Evolutionary conservation across 805 yeast species (phyloP).

Genomic region (Nakazawaea holstii): DNA sequence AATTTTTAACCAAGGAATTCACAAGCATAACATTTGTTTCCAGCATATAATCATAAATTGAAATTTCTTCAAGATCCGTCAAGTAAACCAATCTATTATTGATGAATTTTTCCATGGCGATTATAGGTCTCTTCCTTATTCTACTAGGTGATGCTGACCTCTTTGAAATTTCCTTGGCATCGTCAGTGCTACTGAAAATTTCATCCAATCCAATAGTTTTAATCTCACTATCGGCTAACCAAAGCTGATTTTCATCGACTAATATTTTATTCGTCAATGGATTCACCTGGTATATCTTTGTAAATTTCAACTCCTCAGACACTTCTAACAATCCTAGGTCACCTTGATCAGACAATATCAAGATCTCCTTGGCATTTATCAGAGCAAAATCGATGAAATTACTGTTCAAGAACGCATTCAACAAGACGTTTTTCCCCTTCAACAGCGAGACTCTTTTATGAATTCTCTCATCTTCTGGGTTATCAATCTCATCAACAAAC

Average conservation of each 20-base stretch:
- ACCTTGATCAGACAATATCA: constrained; percentile 28
- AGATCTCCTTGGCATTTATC: constrained; percentile 30
- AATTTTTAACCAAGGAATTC: constrained; percentile 30
- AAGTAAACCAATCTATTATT: constrained; percentile 26
- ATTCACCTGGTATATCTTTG: constrained; percentile 17
- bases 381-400: constrained; percentile 39
- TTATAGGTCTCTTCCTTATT: constrained; percentile 23
- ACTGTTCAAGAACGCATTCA: constrained; percentile 44
- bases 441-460: constrained; percentile 25
- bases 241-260: constrained; percentile 14
- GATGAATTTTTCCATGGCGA: constrained; percentile 26
- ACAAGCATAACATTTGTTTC: constrained; percentile 20
- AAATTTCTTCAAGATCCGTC: constrained; percentile 31
- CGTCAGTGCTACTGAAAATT: constrained; percentile 5
- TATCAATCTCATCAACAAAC: constrained; percentile 33
- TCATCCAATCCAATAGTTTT: constrained; percentile 14
- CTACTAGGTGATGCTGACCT: constrained; percentile 24
- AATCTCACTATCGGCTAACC: constrained; percentile 15
- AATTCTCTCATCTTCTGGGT: background rate
- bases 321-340: constrained; percentile 27
- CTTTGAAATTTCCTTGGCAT: constrained; percentile 4
- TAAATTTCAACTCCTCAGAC: constrained; percentile 18
- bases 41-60: constrained; percentile 19
- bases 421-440: constrained; percentile 54
- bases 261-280: constrained; percentile 17